Evolutionary conservation across 2,329 filamentous ascomycete genomes (phyloP), one percentile per base, ranked within the genome.

Genomic region (Aspergillus intermedius): DNA sequence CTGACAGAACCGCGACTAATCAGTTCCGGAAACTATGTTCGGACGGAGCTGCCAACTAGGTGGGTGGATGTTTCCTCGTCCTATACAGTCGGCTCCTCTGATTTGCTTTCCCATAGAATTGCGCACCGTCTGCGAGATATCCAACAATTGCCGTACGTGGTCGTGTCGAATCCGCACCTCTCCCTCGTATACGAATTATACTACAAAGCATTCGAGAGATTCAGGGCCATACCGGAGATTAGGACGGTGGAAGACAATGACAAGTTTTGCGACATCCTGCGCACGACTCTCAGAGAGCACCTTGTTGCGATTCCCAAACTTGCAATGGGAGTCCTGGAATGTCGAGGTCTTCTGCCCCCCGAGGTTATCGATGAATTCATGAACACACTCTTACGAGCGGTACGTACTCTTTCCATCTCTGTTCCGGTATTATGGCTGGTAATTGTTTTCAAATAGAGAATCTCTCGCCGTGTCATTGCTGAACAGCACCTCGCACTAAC

Each of bases 161-260:
- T 97, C 47, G 88, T 97, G 43, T 91, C 88, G n/a, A 98, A 98
- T 62, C 83, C 83, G 5, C 89, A 98, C 68, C 87, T 98, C 54
- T 89, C 87, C 64, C 84, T 94, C 56, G 93, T 97, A 30, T 98
- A 98, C 72, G 89, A 97, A 66, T 79, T 96, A 5, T 98, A 98
- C 75, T 95, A 96, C 72, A 84, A 84, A 57, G 91, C 93, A n/a
- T 98, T 98, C 61, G 93, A 98, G 66, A 83, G 78, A 46, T 87
- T 97, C 55, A 87, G 93, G 43, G 86, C 86, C 57, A 77, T 96
- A 37, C 84, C 84, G 45, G 89, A 95, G 63, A 83, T 98, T 58
- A 85, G 86, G 61, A 87, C 83, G 0, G 73, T 95, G 32, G 87
- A 95, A 28, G 91, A 97, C 61, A 98, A 98, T 66, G 90, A 96